Conservation (phyloP, 2,329 filamentous ascomycete species). For the Calonectria pseudoreteaudii region DNA sequence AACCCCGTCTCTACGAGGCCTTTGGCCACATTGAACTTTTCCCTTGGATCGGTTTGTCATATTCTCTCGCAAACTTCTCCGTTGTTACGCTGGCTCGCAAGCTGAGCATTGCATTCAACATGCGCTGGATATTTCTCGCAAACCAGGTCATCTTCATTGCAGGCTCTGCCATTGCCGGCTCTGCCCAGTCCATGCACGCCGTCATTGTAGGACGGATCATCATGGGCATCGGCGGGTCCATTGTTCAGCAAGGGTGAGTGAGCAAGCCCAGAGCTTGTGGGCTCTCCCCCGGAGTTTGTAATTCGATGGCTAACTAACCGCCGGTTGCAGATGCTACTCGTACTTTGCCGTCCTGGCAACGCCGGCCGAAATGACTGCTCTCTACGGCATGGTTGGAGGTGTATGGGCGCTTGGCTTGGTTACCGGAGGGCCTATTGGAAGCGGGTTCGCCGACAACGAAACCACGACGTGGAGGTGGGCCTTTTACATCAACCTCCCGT, state of each 20-base stretch:
- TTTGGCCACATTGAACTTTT: slow-evolving; percentile 53
- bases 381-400: slow-evolving; percentile 43
- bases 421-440: slow-evolving; percentile 41
- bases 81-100: slow-evolving; percentile 49
- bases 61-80: slow-evolving; percentile 49
- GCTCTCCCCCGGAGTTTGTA: not conserved
- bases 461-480: slow-evolving; percentile 57
- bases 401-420: slow-evolving; percentile 40
- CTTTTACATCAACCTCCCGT: slow-evolving; percentile 65
- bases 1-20: slow-evolving; percentile 67
- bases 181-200: slow-evolving; percentile 42
- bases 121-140: slow-evolving; percentile 44
- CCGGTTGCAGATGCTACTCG: slow-evolving; percentile 15
- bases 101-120: slow-evolving; percentile 47
- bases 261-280: slow-evolving; percentile 6
- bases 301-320: not conserved
- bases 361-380: slow-evolving; percentile 34
- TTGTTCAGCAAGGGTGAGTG: slow-evolving; percentile 48
- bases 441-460: slow-evolving; percentile 48
- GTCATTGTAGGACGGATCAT: slow-evolving; percentile 49
- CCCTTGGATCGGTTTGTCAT: slow-evolving; percentile 53
- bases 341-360: slow-evolving; percentile 45
- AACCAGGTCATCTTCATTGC: slow-evolving; percentile 43
- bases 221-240: slow-evolving; percentile 46
- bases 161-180: slow-evolving; percentile 45